Evolutionary conservation across 805 yeast species (phyloP).

Genomic region (Cyberlindnera suaveolens): DNA sequence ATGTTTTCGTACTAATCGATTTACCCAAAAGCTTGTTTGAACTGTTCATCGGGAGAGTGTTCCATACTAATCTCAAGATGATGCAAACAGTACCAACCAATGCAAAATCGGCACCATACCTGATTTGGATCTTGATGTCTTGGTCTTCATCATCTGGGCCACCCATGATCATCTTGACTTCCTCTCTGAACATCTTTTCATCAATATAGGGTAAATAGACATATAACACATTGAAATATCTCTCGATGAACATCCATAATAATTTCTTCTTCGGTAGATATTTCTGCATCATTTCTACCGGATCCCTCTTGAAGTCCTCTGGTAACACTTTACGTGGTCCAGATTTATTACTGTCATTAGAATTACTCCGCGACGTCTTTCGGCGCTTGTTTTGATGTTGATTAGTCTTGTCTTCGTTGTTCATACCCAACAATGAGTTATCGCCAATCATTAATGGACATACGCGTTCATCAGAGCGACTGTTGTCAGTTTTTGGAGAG

Average conservation of each 20-base stretch:
- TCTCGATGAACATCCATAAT: slow-evolving; percentile 49
- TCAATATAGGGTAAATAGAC: slow-evolving; percentile 64
- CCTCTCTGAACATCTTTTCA: slow-evolving; percentile 42
- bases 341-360: slow-evolving; percentile 9
- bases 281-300: slow-evolving; percentile 31
- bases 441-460: slow-evolving; percentile 43
- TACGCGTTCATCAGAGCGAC: slow-evolving; percentile 28
- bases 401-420: background rate
- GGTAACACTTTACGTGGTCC: slow-evolving; percentile 8
- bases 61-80: slow-evolving; percentile 48
- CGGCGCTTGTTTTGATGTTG: slow-evolving; percentile 5
- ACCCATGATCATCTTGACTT: slow-evolving; percentile 41
- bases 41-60: slow-evolving; percentile 42
- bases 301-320: slow-evolving; percentile 22
- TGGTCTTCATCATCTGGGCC: slow-evolving; percentile 25
- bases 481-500: slow-evolving; percentile 3
- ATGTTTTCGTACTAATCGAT: slow-evolving; percentile 11
- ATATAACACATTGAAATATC: slow-evolving; percentile 54
- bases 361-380: slow-evolving; percentile 12
- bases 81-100: slow-evolving; percentile 46
- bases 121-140: slow-evolving; percentile 25
- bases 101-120: slow-evolving; percentile 36
- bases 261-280: slow-evolving; percentile 49
- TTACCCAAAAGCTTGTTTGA: slow-evolving; percentile 13
- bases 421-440: slow-evolving; percentile 19